Base-by-base conservation (phyloP, 768 basidiomycete genomes). In the Pholiota microspora region DNA sequence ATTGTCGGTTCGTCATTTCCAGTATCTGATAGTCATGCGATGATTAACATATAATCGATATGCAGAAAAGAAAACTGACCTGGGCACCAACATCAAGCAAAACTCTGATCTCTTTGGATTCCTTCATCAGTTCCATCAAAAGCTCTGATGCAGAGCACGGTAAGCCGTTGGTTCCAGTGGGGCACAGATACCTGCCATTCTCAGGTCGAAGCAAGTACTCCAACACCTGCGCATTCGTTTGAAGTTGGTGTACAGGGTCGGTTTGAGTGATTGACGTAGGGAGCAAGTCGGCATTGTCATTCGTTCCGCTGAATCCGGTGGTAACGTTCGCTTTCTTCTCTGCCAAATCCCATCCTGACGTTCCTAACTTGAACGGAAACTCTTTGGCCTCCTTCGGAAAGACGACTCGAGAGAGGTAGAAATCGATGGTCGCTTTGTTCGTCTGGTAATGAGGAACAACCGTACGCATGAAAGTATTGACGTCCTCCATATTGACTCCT, bases 231-330 rank as follows among this genome's bases (percentile, higher is more conserved):
- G 82, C 82, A 44, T 81, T 83, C 2, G 81, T 83, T 28, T 71
- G 66, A 4, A 66, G 59, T 49, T 81, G 77, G 21, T 63, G 69
- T 0, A 64, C 61, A 0, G 71, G 71, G 50, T 78, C 75, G 5
- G 57, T 45, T 48, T 77, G 77, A 2, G 55, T 59, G 38, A 75
- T 72, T 2, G 72, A 71, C 0, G 62, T 67, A 0, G 75, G 75
- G 0, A 75, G 60, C 10, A 76, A 59, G 38, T 73, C 70, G 9
- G 65, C 69, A 27, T 73, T 72, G 53, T 83, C 82, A 47, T 83
- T 83, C 1, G 82, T 83, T 7, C 81, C 82, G 47, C 79, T 82
- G 57, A 83, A 83, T 5, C 79, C 80, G 0, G 80, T 81, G 1
- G 70, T 78, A n/a, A 71, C 23, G 34, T 58, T 51, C 7, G 21